Conservation (phyloP, 2,329 filamentous ascomycete species). For the Colletotrichum chlorophyti region DNA sequence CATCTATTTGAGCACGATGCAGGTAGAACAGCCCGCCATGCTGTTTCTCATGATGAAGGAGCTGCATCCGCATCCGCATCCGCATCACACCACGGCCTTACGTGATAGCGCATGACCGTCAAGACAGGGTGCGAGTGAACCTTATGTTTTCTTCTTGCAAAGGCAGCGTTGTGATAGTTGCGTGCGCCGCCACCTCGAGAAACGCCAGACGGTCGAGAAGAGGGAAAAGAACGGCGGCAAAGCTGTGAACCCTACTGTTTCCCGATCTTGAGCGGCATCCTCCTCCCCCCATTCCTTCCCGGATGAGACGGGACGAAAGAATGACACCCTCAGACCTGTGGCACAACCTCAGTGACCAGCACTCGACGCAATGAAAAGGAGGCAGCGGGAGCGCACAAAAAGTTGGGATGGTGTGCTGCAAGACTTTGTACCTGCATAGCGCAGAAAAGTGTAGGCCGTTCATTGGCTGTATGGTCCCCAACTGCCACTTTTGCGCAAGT, state of each 20-base stretch:
- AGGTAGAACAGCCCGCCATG: not conserved
- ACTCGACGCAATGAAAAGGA: conserved; percentile 21
- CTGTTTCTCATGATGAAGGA: not conserved
- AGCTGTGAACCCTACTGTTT: too few relatives aligned
- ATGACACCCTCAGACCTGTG: too few relatives aligned
- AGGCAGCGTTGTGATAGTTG: too few relatives aligned
- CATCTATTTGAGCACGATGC: conserved; percentile 10
- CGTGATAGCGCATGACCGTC: too few relatives aligned
- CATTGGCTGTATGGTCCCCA: conserved; percentile 4
- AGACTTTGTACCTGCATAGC: conserved; percentile 19
- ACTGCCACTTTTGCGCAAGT: conserved; percentile 16
- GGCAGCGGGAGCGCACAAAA: conserved; percentile 17
- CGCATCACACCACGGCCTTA: too few relatives aligned
- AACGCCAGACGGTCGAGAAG: conserved; percentile 1
- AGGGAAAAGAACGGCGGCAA: conserved; percentile 19
- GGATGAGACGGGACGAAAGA: too few relatives aligned
- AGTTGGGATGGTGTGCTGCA: conserved; percentile 11
- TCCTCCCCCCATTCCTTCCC: too few relatives aligned
- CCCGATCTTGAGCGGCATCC: too few relatives aligned
- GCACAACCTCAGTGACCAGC: too few relatives aligned
- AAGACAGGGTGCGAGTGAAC: too few relatives aligned
- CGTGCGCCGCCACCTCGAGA: not conserved
- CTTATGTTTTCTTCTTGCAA: too few relatives aligned
- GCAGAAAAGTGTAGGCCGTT: not conserved
- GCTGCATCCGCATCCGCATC: not conserved